Evolutionary conservation across 129 eudicot genomes (phyloP).

Genomic region (Deinandra increscens): DNA sequence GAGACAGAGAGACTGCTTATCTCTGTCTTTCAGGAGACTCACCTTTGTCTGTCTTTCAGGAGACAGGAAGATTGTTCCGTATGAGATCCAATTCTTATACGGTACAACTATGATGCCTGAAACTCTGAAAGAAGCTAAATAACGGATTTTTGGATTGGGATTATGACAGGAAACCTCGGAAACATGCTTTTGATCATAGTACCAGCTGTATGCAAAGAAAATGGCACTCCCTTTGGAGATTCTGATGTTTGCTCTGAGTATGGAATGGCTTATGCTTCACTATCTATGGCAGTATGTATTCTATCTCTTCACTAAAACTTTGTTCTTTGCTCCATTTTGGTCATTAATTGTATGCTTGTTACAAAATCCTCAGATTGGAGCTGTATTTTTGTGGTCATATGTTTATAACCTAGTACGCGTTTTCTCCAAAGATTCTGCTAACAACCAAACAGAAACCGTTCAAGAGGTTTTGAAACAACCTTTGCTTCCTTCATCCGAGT

Average conservation of each 20-base stretch:
- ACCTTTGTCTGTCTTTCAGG: too few relatives aligned
- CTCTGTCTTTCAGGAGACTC: too few relatives aligned
- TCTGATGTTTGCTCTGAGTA: constrained; percentile 51
- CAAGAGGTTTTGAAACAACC: constrained; percentile 28
- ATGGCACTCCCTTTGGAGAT: constrained; percentile 76
- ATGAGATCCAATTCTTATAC: too few relatives aligned
- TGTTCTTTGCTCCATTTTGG: background rate
- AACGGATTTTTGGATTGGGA: background rate
- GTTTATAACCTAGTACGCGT: constrained; percentile 77
- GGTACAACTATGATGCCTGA: too few relatives aligned
- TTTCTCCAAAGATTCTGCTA: constrained; percentile 43
- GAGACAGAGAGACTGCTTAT: too few relatives aligned
- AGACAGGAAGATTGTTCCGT: too few relatives aligned
- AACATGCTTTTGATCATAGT: constrained; percentile 70
- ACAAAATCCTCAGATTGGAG: constrained; percentile 56
- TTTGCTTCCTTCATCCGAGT: constrained; percentile 38
- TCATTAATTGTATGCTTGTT: background rate
- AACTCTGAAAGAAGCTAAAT: background rate
- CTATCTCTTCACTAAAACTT: background rate
- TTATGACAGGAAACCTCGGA: constrained; percentile 73
- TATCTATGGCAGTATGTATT: constrained; percentile 81
- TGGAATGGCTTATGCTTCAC: constrained; percentile 81
- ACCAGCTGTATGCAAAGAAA: constrained; percentile 92
- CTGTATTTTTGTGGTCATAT: constrained; percentile 69
- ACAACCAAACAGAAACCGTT: constrained; percentile 4